Evolutionary conservation across 1,139 yeast genomes (phyloP), one percentile per base, ranked within the genome.

Genomic region (Kodamaea suecica): DNA sequence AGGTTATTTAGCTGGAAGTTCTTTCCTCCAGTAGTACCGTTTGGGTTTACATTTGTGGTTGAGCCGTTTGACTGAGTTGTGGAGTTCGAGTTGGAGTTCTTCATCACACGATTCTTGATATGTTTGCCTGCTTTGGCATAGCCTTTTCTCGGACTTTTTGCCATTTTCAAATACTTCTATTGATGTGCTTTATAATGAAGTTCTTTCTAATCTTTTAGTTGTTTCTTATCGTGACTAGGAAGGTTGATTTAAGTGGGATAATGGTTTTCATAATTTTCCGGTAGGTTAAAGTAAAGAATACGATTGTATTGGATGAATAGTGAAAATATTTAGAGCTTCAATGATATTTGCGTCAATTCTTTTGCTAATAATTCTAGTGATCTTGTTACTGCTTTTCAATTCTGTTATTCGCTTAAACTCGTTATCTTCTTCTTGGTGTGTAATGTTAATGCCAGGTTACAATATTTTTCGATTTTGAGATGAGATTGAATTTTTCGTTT

Each of bases 1-100:
- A n/a, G 42, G 29, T 26, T 53, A 34, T 57, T 55, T 16, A 54
- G 44, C 32, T 58, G 58, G 34, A 63, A 47, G 29, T 60, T 60
- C 48, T 68, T 68, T 11, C 73, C 72, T 2, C 68, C 69, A 12
- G 41, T 35, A 3, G 36, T 17, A n/a, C n/a, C n/a, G n/a, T n/a
- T n/a, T n/a, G n/a, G n/a, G n/a, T n/a, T n/a, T n/a, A n/a, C n/a
- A n/a, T n/a, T n/a, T n/a, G n/a, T n/a, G n/a, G n/a, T n/a, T n/a
- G n/a, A n/a, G n/a, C n/a, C n/a, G n/a, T n/a, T n/a, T n/a, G n/a
- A n/a, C n/a, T n/a, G n/a, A n/a, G n/a, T n/a, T n/a, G n/a, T 13
- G 33, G 33, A 16, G 31, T 33, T 7, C 20, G 25, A 12, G 23
- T 17, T 17, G 24, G 34, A 27, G 35, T 13, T 33, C 12, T 27